A percentile compares a stretch with the other conserved stretches of the same genome.
Conservation (phyloP, 1,139 yeast genomes). For the Magnusiomyces fungicola region DNA sequence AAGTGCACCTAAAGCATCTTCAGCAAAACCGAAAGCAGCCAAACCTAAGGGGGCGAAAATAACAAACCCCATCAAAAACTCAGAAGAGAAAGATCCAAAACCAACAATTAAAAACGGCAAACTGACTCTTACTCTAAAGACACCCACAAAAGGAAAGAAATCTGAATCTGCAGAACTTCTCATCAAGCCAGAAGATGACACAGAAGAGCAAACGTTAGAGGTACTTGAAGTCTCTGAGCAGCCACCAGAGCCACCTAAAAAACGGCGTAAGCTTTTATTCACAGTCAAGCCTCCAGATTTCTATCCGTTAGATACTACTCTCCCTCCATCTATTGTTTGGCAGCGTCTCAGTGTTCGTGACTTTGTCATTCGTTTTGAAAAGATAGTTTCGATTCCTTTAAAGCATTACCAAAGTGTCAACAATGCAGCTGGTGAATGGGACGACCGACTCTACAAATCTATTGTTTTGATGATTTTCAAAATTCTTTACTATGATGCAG, state of each 20-base stretch:
- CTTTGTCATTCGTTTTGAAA: slow-evolving; percentile 29
- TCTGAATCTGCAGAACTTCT: too few relatives aligned
- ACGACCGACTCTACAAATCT: slow-evolving; percentile 32
- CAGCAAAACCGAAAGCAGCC: too few relatives aligned
- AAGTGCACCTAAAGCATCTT: background rate
- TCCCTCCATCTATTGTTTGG: slow-evolving; percentile 25
- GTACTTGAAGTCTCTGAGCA: too few relatives aligned
- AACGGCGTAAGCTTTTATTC: slow-evolving; percentile 8
- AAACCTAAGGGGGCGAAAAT: too few relatives aligned
- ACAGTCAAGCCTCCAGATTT: slow-evolving; percentile 24
- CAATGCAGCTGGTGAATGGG: slow-evolving; percentile 34
- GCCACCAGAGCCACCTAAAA: slow-evolving; percentile 1
- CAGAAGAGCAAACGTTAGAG: too few relatives aligned
- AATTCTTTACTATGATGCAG: slow-evolving; percentile 29
- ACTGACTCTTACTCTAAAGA: background rate
- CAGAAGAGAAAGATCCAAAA: too few relatives aligned
- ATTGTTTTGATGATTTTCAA: slow-evolving; percentile 28
- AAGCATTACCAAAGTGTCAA: slow-evolving; percentile 30
- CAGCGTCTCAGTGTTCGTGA: slow-evolving; percentile 24
- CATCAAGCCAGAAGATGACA: too few relatives aligned
- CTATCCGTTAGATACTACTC: slow-evolving; percentile 19
- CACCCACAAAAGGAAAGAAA: background rate
- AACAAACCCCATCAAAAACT: too few relatives aligned
- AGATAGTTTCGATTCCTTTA: slow-evolving; percentile 30
- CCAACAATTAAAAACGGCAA: background rate